Evolutionary conservation across 2,329 filamentous ascomycete species (phyloP), one percentile per base, ranked within the genome.

Genomic region (Colletotrichum tanaceti): DNA sequence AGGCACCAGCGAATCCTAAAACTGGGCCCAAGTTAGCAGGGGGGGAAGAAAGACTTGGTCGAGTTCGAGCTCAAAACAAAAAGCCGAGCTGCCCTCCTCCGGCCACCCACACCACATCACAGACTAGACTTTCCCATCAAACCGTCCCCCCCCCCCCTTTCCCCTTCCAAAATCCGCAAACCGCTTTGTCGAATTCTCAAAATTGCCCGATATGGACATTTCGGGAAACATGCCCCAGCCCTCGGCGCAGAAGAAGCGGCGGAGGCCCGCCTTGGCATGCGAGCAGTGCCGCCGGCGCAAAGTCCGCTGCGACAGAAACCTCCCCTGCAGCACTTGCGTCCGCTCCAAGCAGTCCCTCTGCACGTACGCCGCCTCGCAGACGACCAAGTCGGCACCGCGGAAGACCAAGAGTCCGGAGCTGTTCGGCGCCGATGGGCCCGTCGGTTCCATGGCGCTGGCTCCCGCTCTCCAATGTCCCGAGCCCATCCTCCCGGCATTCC

Each of bases 321-420:
- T 78, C 7, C 89, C 89, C 1, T 91, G 89, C 73, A 83, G 80
- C 68, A 87, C 89, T 66, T 91, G 89, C 73, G 68, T 85, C n/a
- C 84, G 85, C 71, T 86, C 86, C 24, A 84, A 83, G 71, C 85
- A 84, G 47, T 80, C 83, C 6, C 80, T 80, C 22, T 91, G 89
- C 73, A 81, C 85, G 1, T 90, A 89, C 72, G 79, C 77, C 72
- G 79, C 77, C 32, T 75, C 80, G 0, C 74, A 75, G 35, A 69
- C 72, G 35, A 69, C 72, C 74, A 78, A 72, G 13, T 67, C 74
- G 6, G 70, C 70, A 65, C 18, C 41, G 9, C 35, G 54, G 0
- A 16, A 24, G n/a, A n/a, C n/a, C n/a, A n/a, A n/a, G 7, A 61
- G 16, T 20, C 53, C 58, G 14, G 38, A 44, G 20, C 52, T n/a